Base-by-base conservation (phyloP, 108 stramenopile species). In the Skeletonema potamos region DNA sequence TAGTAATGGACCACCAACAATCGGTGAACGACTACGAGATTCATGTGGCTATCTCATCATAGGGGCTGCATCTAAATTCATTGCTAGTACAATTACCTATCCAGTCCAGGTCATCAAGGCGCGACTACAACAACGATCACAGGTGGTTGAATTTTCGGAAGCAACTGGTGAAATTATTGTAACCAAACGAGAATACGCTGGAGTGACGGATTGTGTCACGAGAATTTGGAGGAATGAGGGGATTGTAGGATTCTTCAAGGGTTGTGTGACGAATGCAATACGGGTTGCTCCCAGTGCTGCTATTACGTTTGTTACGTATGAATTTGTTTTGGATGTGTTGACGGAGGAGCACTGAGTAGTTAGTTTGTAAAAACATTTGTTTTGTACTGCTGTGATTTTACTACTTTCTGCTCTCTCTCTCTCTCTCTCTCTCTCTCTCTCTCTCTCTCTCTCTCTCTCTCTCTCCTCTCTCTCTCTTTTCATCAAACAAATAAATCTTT, bases 271-370 rank as follows among this genome's bases (percentile, higher is more conserved):
- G 22, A 97, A 98, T 84, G 90, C 97, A 9, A 63, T 99, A 24
- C 86, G 97, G 22, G 98, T 98, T 9, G 98, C 98, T 41, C 99
- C 99, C 27, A 88, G 92, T 68, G 89, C 98, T 11, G 99, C 98
- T 7, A 82, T 99, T 58, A 99, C 98, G 0, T 98, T 99, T 76
- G 79, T 97, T 12, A 94, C 94, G 6, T 99, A 99, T 76, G 99
- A 99, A 70, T 67, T 65, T 26, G 84, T 89, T 6, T 64, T 91
- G 72, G 95, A 93, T 46, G 36, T 18, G 56, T 48, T 81, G 54
- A 66, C 64, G 64, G 61, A 55, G 57, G 39, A 41, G 39, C 15
- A 4, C 4, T 41, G 39, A 12, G 12, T 37, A 0, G 36, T 1
- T 41, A 41, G 39, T 41, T 41, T 41, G 15, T n/a, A 4, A 3